Percentiles rank a stretch among this genome's conserved stretches.
phyloP scores from a whole-genome alignment of 208 protist genomes.

The Trypanosoma mega region DNA sequence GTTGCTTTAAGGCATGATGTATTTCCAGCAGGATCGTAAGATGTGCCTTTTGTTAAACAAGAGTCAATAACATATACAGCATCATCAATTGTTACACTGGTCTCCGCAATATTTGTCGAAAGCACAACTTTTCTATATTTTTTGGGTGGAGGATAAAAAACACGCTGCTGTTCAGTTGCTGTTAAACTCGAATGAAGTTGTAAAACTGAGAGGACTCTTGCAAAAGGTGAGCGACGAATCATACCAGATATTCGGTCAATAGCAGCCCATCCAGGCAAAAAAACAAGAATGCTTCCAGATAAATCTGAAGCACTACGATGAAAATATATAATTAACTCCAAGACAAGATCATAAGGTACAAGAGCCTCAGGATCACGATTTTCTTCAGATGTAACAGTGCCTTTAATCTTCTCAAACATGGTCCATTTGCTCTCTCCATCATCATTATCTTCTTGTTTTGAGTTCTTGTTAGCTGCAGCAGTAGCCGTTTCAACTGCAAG shows the following conservation, averaged over 20 bases:
- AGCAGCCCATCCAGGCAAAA: conserved; percentile 88
- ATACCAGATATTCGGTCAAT: conserved; percentile 68
- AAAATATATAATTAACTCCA: conserved; percentile 61
- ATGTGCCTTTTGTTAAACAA: conserved; percentile 91
- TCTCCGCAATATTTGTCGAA: conserved; percentile 97
- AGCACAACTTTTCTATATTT: conserved; percentile 92
- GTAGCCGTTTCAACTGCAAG: too few relatives aligned
- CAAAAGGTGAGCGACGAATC: conserved; percentile 41
- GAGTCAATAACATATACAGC: conserved; percentile 96
- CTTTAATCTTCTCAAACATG: conserved; percentile 63
- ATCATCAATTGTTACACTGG: conserved; percentile 96
- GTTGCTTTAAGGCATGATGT: conserved; percentile 71
- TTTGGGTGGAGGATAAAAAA: conserved; percentile 85
- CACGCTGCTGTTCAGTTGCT: conserved; percentile 83
- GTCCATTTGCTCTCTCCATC: conserved; percentile 8
- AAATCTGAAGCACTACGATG: conserved; percentile 39
- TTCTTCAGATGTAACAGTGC: conserved; percentile 46
- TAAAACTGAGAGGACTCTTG: conserved; percentile 69
- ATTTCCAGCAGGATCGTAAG: conserved; percentile 81
- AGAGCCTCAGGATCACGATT: conserved; percentile 56
- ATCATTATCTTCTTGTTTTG: neutral
- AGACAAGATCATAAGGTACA: conserved; percentile 71
- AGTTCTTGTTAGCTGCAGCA: conserved; percentile 11
- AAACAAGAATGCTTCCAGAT: conserved; percentile 83
- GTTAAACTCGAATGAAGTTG: conserved; percentile 92